Conservation (phyloP, 768 basidiomycete species). For the Ramaria rubella region DNA sequence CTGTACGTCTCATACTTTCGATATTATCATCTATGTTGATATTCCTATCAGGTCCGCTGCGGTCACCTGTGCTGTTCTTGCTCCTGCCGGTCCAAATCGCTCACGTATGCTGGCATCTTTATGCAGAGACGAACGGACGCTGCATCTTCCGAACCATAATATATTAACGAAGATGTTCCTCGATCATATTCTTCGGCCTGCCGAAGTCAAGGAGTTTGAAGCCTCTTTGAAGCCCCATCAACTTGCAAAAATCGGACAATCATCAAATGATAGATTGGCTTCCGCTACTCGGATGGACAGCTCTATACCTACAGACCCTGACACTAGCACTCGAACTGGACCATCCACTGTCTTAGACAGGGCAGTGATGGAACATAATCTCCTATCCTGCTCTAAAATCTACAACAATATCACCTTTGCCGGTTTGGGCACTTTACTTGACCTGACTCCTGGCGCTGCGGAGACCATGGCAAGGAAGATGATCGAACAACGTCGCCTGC, state of each 20-base stretch:
- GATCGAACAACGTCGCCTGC: constrained; percentile 94
- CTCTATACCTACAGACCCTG: constrained; percentile 36
- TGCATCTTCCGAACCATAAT: constrained; percentile 72
- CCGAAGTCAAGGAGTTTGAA: constrained; percentile 88
- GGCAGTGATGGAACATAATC: constrained; percentile 98
- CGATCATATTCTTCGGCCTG: constrained; percentile 88
- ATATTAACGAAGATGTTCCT: constrained; percentile 98
- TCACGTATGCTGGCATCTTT: constrained; percentile 89
- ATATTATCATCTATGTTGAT: background rate
- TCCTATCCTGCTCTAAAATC: constrained; percentile 92
- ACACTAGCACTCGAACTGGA: constrained; percentile 72
- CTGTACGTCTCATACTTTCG: constrained; percentile 51
- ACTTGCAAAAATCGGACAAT: constrained; percentile 83
- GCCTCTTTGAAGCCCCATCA: constrained; percentile 85
- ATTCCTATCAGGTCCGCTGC: constrained; percentile 61
- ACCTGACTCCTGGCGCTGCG: constrained; percentile 85
- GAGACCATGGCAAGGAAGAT: constrained; percentile 97
- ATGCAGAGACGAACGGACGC: constrained; percentile 87
- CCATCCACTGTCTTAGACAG: constrained; percentile 94
- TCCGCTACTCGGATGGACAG: constrained; percentile 57
- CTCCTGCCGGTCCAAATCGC: constrained; percentile 93
- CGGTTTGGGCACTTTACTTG: constrained; percentile 86
- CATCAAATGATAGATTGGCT: constrained; percentile 74
- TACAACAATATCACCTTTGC: constrained; percentile 97
- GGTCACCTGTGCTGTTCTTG: constrained; percentile 93